Percentiles rank a stretch among this genome's conserved stretches.
These are phyloP conservation scores for Alternaria novae-zelandiae DNA, from an alignment of 2,329 filamentous ascomycete genomes.

Conservation along the genomic window DNA sequence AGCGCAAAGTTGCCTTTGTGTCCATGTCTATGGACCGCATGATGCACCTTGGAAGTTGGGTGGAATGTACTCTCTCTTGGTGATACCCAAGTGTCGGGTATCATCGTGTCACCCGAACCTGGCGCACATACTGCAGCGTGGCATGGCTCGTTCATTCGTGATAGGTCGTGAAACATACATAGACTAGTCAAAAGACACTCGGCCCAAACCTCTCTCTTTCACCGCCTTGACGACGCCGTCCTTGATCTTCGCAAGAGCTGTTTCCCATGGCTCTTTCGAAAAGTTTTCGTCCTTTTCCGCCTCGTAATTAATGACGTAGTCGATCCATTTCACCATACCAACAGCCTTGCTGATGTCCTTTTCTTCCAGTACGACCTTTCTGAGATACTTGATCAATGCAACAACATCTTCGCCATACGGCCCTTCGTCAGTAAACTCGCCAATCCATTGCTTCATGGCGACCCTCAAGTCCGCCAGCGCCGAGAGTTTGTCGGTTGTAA, in stretches of 20 bases:
- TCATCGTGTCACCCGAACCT: neutral
- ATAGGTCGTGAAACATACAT: neutral
- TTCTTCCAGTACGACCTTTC: conserved; percentile 75
- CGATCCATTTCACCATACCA: conserved; percentile 70
- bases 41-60: neutral
- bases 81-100: too few relatives aligned
- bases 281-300: neutral
- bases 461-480: conserved; percentile 69
- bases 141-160: neutral
- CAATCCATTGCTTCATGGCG: conserved; percentile 78
- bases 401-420: conserved; percentile 81
- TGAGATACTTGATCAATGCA: conserved; percentile 75
- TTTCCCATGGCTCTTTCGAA: neutral
- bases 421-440: conserved; percentile 72
- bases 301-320: conserved; percentile 47
- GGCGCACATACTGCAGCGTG: neutral
- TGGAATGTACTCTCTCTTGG: neutral
- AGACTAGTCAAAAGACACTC: conserved; percentile 11
- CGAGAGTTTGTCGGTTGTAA: conserved; percentile 65
- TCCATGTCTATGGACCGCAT: neutral
- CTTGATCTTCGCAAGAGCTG: neutral
- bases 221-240: conserved; percentile 1
- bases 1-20: too few relatives aligned
- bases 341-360: conserved; percentile 77
- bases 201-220: conserved; percentile 6